Percentiles rank a stretch among this genome's conserved stretches.
Evolutionary conservation across 2,329 filamentous ascomycete genomes (phyloP).

Genomic region (Pseudocercospora cruenta): DNA sequence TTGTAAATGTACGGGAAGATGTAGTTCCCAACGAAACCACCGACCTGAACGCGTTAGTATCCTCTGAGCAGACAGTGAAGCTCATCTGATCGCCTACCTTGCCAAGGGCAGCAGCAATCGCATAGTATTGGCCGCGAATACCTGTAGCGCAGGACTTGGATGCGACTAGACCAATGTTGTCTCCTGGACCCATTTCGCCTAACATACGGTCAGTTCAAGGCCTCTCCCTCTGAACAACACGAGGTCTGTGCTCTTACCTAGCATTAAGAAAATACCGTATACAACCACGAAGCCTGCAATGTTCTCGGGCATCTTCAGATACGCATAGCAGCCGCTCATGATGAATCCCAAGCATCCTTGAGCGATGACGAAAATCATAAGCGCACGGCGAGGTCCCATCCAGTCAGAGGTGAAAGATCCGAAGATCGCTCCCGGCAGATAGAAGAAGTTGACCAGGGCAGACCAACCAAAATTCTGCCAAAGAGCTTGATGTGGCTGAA

Average conservation of each 20-base stretch:
- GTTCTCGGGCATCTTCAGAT: conserved; percentile 67
- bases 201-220: not conserved
- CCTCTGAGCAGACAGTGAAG: not conserved
- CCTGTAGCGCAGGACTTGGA: conserved; percentile 87
- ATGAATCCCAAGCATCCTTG: conserved; percentile 84
- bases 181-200: conserved; percentile 76
- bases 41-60: not conserved
- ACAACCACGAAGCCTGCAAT: conserved; percentile 78
- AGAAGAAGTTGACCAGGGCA: conserved; percentile 84
- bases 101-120: conserved; percentile 71
- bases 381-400: conserved; percentile 75
- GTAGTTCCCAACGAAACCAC: conserved; percentile 81
- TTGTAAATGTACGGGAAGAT: conserved; percentile 69
- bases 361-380: conserved; percentile 69
- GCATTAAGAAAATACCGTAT: conserved; percentile 73
- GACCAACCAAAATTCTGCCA: conserved; percentile 87
- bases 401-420: conserved; percentile 78
- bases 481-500: conserved; percentile 61
- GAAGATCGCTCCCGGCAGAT: conserved; percentile 77
- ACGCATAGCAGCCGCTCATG: conserved; percentile 79
- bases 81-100: conserved; percentile 56
- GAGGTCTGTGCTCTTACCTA: conserved; percentile 53
- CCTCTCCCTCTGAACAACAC: not conserved
- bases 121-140: conserved; percentile 74
- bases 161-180: conserved; percentile 87